Evolutionary conservation across 1,139 yeast species (phyloP).

Genomic region (Scheffersomyces quercinus): DNA sequence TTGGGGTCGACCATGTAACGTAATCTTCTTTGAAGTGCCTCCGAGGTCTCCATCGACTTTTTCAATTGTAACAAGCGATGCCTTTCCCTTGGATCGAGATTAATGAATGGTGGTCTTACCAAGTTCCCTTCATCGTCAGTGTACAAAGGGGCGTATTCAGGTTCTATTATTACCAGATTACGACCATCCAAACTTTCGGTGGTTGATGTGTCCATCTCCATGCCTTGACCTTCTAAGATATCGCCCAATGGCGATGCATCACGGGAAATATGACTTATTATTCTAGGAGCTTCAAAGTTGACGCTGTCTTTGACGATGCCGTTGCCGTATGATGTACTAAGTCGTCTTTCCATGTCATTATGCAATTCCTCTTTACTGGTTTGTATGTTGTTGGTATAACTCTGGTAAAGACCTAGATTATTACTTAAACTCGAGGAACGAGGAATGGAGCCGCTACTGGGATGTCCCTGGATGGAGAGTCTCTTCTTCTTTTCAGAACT

Average conservation of each 20-base stretch:
- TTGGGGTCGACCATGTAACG: conserved; percentile 44
- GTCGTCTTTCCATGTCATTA: conserved; percentile 33
- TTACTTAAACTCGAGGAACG: conserved; percentile 24
- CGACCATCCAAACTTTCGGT: conserved; percentile 1
- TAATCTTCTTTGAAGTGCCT: conserved; percentile 30
- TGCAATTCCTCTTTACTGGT: conserved; percentile 25
- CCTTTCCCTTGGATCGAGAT: conserved; percentile 46
- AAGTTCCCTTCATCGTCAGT: conserved; percentile 39
- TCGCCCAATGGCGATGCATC: conserved; percentile 12
- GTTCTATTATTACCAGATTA: conserved; percentile 16
- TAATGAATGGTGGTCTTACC: conserved; percentile 49
- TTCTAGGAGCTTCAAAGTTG: not conserved
- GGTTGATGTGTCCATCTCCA: not conserved
- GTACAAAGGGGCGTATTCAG: conserved; percentile 36
- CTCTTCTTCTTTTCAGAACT: conserved; percentile 32
- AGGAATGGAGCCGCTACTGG: conserved; percentile 25
- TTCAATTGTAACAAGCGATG: conserved; percentile 44
- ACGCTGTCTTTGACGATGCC: conserved; percentile 20
- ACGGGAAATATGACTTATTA: conserved; percentile 1
- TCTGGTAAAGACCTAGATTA: conserved; percentile 26
- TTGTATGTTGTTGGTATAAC: conserved; percentile 23
- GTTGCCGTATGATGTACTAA: conserved; percentile 25
- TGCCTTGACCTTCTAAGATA: conserved; percentile 1
- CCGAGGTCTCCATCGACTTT: conserved; percentile 38
- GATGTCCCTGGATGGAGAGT: conserved; percentile 27